phyloP scores from a whole-genome alignment of 768 basidiomycete genomes.

The Phylloporus sp. region DNA sequence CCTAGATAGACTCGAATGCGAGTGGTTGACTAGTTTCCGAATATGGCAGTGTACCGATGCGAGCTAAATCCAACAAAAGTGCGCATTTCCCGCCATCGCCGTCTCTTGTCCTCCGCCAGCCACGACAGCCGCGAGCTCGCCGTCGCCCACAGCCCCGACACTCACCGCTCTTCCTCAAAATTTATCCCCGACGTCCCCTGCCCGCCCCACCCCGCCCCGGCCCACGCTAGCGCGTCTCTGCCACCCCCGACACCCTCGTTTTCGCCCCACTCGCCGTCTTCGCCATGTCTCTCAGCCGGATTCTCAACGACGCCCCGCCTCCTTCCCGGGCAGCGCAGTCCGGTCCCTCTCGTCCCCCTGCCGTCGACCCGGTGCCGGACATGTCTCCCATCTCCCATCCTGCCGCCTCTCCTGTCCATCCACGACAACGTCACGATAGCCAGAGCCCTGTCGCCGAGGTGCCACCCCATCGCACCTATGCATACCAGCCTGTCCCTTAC shows the following conservation, averaged over 20 bases:
- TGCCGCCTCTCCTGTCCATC: conserved; percentile 17
- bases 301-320: conserved; percentile 72
- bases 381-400: conserved; percentile 22
- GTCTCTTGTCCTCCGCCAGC: conserved; percentile 17
- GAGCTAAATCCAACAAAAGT: conserved; percentile 36
- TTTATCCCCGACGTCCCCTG: background rate
- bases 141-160: background rate
- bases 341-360: conserved; percentile 16
- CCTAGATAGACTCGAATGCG: conserved; percentile 25
- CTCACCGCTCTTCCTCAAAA: background rate
- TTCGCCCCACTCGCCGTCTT: background rate
- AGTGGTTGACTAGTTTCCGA: conserved; percentile 20
- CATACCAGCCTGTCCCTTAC: conserved; percentile 37
- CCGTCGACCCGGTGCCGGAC: conserved; percentile 18
- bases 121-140: background rate
- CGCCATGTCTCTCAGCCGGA: conserved; percentile 72
- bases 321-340: conserved; percentile 32
- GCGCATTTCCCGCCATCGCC: conserved; percentile 32
- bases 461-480: conserved; percentile 32
- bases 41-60: conserved; percentile 32
- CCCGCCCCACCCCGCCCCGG: background rate
- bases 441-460: conserved; percentile 26
- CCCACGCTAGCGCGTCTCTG: background rate
- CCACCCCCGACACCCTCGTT: background rate
- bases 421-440: conserved; percentile 26